phyloP scores from a whole-genome alignment of 768 basidiomycete genomes.

The Trametes villosa region DNA sequence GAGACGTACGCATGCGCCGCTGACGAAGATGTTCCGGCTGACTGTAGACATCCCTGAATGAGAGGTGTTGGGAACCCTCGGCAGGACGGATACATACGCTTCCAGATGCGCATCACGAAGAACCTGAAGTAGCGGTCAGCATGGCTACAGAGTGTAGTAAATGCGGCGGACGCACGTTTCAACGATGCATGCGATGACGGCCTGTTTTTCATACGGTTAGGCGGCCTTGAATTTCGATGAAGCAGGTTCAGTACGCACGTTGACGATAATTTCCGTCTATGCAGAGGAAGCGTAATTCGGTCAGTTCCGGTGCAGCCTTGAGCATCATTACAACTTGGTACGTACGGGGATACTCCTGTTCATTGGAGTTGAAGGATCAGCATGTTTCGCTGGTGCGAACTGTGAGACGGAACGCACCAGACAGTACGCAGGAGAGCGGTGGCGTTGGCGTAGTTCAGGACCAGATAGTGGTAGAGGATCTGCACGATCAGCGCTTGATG shows the following conservation, averaged over 20 bases:
- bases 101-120: constrained; percentile 10
- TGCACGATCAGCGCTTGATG: constrained; percentile 18
- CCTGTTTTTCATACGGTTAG: not conserved
- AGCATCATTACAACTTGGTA: not conserved
- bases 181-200: not conserved
- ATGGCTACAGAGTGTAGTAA: not conserved
- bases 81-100: not conserved
- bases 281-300: not conserved
- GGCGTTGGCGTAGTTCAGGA: constrained; percentile 18
- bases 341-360: not conserved
- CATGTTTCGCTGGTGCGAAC: no score
- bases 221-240: not conserved
- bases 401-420: constrained; percentile 12
- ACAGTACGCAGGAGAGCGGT: constrained; percentile 9
- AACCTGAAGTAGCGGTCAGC: not conserved
- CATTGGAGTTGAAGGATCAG: not conserved
- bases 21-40: not conserved
- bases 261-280: constrained; percentile 2
- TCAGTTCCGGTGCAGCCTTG: not conserved
- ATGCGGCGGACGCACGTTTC: not conserved
- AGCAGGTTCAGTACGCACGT: not conserved
- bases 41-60: not conserved
- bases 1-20: not conserved
- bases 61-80: not conserved
- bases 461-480: constrained; percentile 22